Evolutionary conservation across 192 early-diverging fungal species (phyloP).

Genomic region (Neocallimastix lanati): DNA sequence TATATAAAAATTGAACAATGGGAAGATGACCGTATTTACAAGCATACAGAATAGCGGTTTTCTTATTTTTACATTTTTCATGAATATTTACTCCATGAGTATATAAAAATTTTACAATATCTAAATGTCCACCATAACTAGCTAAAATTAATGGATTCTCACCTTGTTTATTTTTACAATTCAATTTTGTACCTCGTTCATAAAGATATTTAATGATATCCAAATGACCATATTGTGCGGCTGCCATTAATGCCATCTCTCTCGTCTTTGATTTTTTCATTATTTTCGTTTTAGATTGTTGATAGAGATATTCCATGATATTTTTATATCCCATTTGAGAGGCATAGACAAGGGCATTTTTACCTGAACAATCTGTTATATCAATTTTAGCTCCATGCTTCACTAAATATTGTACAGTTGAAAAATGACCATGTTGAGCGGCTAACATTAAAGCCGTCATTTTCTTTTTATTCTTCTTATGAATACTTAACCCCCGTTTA

Average conservation of each 20-base stretch:
- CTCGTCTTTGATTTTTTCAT: neutral
- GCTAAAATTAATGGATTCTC: neutral
- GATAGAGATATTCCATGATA: neutral
- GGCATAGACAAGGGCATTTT: neutral
- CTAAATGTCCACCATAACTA: neutral
- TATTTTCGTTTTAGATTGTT: neutral
- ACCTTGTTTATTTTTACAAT: neutral
- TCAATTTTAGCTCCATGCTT: neutral
- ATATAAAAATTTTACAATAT: neutral
- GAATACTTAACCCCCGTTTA: neutral
- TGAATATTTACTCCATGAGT: neutral
- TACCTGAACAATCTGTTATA: neutral
- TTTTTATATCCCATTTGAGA: neutral
- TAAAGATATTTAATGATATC: neutral
- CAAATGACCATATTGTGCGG: neutral
- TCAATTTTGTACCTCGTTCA: neutral
- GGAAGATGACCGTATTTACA: neutral
- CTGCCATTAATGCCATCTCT: neutral
- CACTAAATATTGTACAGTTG: neutral
- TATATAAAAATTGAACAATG: neutral
- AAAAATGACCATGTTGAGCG: neutral
- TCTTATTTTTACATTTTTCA: neutral
- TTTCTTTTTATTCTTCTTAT: neutral
- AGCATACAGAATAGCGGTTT: neutral
- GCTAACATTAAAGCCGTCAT: neutral